Evolutionary conservation across 495 filamentous ascomycete genomes (phyloP).

Genomic region (Schizothecium vesticola): DNA sequence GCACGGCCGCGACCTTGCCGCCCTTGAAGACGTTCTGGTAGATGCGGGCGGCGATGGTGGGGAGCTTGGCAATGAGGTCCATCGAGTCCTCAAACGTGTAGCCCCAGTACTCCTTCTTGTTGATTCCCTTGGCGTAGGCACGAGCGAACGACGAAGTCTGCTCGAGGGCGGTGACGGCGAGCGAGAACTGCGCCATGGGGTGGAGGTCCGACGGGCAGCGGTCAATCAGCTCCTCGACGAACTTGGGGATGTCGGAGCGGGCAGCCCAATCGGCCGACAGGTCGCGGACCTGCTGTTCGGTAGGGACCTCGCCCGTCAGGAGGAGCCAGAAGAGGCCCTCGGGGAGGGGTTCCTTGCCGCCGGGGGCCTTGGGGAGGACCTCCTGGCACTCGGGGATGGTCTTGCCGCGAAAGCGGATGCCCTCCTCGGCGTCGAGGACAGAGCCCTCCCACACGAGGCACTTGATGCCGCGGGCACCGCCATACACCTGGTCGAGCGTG

Average conservation of each 20-base stretch:
- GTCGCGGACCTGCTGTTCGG: conserved; percentile 94
- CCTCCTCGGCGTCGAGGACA: conserved; percentile 95
- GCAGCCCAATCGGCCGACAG: conserved; percentile 98
- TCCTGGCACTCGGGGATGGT: conserved; percentile 99
- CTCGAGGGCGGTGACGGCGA: conserved; percentile 96
- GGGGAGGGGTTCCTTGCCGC: conserved; percentile 91
- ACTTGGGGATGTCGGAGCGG: conserved; percentile 91
- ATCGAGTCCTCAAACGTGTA: conserved; percentile 99
- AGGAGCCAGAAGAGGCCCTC: conserved; percentile 99
- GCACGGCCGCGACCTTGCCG: conserved; percentile 89
- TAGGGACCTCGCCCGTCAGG: conserved; percentile 92
- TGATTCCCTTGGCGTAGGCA: conserved; percentile 96
- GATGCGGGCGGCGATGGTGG: conserved; percentile 94
- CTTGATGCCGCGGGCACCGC: conserved; percentile 98
- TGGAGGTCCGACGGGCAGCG: conserved; percentile 97
- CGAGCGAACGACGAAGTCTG: conserved; percentile 95
- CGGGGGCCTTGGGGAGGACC: conserved; percentile 90
- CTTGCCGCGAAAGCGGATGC: conserved; percentile 97
- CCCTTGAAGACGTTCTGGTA: conserved; percentile 99
- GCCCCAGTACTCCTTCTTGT: conserved; percentile 98
- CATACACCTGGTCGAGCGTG: conserved; percentile 98
- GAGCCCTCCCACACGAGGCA: conserved; percentile 98
- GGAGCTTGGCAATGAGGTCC: conserved; percentile 99
- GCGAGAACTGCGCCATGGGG: conserved; percentile 99
- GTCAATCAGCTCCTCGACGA: conserved; percentile 98